These are phyloP conservation scores for Eucalyptus globulus DNA, from an alignment of 345 rosid genomes.

Conservation along the genomic window DNA sequence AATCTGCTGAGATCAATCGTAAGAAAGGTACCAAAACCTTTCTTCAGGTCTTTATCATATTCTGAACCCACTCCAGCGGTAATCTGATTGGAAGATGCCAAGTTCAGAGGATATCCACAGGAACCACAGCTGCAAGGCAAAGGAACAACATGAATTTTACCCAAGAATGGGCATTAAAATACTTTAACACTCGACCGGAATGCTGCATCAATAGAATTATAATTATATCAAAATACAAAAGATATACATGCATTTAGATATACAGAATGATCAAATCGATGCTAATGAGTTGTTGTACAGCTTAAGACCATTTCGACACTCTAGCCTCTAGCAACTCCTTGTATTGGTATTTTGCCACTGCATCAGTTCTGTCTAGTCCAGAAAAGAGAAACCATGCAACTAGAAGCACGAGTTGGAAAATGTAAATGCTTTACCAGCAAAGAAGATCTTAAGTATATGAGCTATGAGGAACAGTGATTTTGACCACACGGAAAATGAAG, in stretches of 20 bases:
- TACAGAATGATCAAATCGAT: background rate
- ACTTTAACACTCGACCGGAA: background rate
- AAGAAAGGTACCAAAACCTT: background rate
- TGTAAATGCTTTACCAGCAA: background rate
- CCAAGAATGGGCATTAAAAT: background rate
- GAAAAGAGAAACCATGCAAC: background rate
- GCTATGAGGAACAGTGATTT: background rate
- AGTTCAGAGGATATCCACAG: constrained; percentile 1
- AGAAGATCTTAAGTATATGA: background rate
- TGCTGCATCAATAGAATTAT: background rate
- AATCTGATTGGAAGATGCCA: background rate
- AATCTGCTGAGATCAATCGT: background rate
- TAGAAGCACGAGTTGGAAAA: background rate
- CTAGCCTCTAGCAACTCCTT: background rate
- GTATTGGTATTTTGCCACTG: background rate
- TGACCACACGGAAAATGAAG: background rate
- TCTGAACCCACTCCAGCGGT: background rate
- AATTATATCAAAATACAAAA: background rate
- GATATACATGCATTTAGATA: background rate
- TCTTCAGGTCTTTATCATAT: background rate
- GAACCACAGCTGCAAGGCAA: background rate
- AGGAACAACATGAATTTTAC: background rate
- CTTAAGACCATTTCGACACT: background rate
- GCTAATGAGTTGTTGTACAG: background rate
- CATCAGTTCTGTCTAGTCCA: background rate